Base-by-base conservation (phyloP, 345 rosid species). In the Rhizophora apiculata region DNA sequence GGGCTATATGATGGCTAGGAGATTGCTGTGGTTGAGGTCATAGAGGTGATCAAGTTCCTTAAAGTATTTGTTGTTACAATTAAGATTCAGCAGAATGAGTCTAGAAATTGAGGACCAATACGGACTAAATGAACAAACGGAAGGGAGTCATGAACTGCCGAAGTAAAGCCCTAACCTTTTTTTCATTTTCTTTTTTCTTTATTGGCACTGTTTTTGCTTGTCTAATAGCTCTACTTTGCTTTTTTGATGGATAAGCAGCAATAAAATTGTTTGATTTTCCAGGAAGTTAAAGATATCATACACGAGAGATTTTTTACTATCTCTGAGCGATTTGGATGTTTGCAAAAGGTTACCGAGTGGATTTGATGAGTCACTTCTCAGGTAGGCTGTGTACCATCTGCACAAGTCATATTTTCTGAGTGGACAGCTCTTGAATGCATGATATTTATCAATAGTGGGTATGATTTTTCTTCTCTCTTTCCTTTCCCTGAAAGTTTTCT, bases 261-360 rank as follows among this genome's bases (percentile, higher is more conserved):
- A 68, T 63, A 20, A 21, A 31, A 52, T 27, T 76, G 37, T 69
- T 65, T 0, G 57, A 54, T 71, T 84, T 70, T 78, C 70, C 87
- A 95, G 98, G 94, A 80, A 68, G 75, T 46, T 72, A 13, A 86
- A 69, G 72, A 77, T 86, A 60, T 79, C 83, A 0, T 95, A 95
- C 83, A 73, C 89, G 4, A 84, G 89, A 75, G 85, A 89, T n/a
- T 87, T 86, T 76, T 85, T 95, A 27, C 68, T 90, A 63, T 92
- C 97, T 0, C 39, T 95, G 31, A 83, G 88, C 56, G 91, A 84
- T 57, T 82, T 83, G 79, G 97, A 92, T 55, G 76, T 78, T 75
- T 92, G 94, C 86, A 88, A 82, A 77, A 87, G 78, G 76, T 72
- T 87, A 62, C 98, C 97, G 16, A 53, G 64, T 29, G 96, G 86